Conservation (phyloP, 2,329 filamentous ascomycete genomes). For the Xylaria sp. region DNA sequence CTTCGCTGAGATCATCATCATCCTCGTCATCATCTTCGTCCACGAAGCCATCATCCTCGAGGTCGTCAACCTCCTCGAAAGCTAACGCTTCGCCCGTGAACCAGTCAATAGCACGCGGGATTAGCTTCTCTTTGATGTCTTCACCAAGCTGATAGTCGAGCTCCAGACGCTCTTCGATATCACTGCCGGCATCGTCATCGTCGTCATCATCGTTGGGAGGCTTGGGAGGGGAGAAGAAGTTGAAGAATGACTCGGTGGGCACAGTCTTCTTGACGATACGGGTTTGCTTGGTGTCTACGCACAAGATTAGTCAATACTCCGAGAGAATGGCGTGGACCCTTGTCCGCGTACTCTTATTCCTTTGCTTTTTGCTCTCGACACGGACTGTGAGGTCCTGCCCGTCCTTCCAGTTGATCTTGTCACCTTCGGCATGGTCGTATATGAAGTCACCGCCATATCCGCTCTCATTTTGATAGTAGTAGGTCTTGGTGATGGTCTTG, state of each 20-base stretch:
- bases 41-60: slow-evolving; percentile 84
- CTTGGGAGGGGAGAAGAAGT: slow-evolving; percentile 97
- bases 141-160: slow-evolving; percentile 98
- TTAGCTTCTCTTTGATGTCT: slow-evolving; percentile 99
- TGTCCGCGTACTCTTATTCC: slow-evolving; percentile 87
- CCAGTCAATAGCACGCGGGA: slow-evolving; percentile 98
- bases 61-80: slow-evolving; percentile 89
- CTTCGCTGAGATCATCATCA: slow-evolving; percentile 85
- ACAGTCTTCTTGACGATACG: slow-evolving; percentile 99
- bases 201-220: slow-evolving; percentile 76
- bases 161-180: slow-evolving; percentile 97
- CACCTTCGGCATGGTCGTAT: slow-evolving; percentile 97
- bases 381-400: slow-evolving; percentile 93
- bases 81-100: slow-evolving; percentile 98
- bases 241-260: slow-evolving; percentile 98
- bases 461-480: slow-evolving; percentile 98
- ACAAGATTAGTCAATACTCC: slow-evolving; percentile 21
- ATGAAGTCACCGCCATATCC: slow-evolving; percentile 99
- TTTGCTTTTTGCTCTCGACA: slow-evolving; percentile 98
- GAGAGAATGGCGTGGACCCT: background rate
- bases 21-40: slow-evolving; percentile 91
- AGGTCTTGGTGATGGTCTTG: slow-evolving; percentile 97
- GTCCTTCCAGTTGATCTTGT: slow-evolving; percentile 96
- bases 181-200: slow-evolving; percentile 78
- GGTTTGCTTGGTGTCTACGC: slow-evolving; percentile 95